Percentiles rank a stretch among this genome's conserved stretches.
Conservation (phyloP, 1,284 basidiomycete genomes). For the Sanghuangporus sanghuang region DNA sequence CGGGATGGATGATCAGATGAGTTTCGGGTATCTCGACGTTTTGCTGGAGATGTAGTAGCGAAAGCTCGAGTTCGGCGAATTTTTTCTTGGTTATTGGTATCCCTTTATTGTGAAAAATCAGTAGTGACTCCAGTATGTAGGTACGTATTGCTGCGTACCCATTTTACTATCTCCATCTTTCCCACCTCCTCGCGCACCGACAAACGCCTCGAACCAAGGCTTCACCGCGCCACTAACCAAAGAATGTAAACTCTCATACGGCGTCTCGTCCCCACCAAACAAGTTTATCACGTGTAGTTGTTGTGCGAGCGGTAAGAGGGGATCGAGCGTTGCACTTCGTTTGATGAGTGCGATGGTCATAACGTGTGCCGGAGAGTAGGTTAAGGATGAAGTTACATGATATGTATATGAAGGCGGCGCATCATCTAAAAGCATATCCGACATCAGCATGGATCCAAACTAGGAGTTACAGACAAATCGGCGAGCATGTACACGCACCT, state of each 20-base stretch:
- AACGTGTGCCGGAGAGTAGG: slow-evolving; percentile 78
- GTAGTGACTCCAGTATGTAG: not conserved
- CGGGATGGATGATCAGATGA: slow-evolving; percentile 87
- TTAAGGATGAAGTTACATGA: slow-evolving; percentile 64
- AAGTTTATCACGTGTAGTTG: slow-evolving; percentile 93
- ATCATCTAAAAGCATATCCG: slow-evolving; percentile 43
- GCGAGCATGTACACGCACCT: slow-evolving; percentile 39
- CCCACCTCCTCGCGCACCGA: slow-evolving; percentile 66
- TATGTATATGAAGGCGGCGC: slow-evolving; percentile 59
- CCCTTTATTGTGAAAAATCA: slow-evolving; percentile 40
- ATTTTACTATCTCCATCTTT: slow-evolving; percentile 85
- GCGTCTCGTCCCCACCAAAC: slow-evolving; percentile 86
- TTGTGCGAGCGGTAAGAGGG: slow-evolving; percentile 68
- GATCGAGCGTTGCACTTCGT: slow-evolving; percentile 80
- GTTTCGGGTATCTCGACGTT: slow-evolving; percentile 99
- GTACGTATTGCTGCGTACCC: slow-evolving; percentile 43
- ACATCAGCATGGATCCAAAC: slow-evolving; percentile 1
- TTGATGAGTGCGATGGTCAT: slow-evolving; percentile 95
- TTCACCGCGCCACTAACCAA: slow-evolving; percentile 95
- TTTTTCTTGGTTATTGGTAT: slow-evolving; percentile 99
- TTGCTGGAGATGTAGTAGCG: slow-evolving; percentile 92
- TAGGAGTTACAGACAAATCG: slow-evolving; percentile 12
- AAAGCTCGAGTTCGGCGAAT: slow-evolving; percentile 97
- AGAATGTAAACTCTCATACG: slow-evolving; percentile 95
- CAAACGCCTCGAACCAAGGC: slow-evolving; percentile 98